Evolutionary conservation across 2,329 filamentous ascomycete species (phyloP).

Genomic region (Aspergillus nomiae): DNA sequence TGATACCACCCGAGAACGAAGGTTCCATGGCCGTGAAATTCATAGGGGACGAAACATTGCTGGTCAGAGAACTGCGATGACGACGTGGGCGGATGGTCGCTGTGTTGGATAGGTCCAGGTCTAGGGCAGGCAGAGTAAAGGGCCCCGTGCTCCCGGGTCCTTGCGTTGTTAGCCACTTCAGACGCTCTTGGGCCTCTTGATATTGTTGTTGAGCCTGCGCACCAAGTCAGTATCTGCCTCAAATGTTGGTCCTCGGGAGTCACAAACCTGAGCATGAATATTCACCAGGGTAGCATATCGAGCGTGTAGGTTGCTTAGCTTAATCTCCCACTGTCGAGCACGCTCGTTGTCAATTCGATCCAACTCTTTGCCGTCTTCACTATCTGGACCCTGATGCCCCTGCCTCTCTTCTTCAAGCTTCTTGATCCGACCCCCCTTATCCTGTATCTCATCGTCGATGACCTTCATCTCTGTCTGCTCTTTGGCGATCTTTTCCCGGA

Average conservation of each 20-base stretch:
- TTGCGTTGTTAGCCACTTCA: conserved; percentile 47
- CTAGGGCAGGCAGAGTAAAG: conserved; percentile 45
- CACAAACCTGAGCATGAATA: conserved; percentile 40
- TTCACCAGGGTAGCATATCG: conserved; percentile 46
- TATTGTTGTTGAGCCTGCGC: conserved; percentile 43
- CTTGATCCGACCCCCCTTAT: conserved; percentile 63
- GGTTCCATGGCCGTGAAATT: conserved; percentile 44
- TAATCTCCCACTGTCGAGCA: conserved; percentile 50
- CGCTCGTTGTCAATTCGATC: conserved; percentile 52
- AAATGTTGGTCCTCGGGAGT: background rate
- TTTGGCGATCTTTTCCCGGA: conserved; percentile 47
- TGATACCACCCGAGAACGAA: conserved; percentile 42
- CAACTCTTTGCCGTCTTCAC: conserved; percentile 54
- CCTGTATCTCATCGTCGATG: conserved; percentile 63
- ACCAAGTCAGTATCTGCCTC: conserved; percentile 7
- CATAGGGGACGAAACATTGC: conserved; percentile 50
- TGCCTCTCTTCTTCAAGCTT: conserved; percentile 61
- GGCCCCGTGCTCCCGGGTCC: conserved; percentile 39
- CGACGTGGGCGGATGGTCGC: conserved; percentile 47
- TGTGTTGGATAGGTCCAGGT: conserved; percentile 44
- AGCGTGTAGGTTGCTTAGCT: conserved; percentile 44
- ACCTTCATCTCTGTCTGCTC: conserved; percentile 54
- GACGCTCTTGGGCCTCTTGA: conserved; percentile 48
- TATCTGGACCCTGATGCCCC: conserved; percentile 50
- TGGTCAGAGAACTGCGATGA: conserved; percentile 49